phyloP scores from a whole-genome alignment of 1,139 yeast genomes.

The Yamadazyma friedrichii region DNA sequence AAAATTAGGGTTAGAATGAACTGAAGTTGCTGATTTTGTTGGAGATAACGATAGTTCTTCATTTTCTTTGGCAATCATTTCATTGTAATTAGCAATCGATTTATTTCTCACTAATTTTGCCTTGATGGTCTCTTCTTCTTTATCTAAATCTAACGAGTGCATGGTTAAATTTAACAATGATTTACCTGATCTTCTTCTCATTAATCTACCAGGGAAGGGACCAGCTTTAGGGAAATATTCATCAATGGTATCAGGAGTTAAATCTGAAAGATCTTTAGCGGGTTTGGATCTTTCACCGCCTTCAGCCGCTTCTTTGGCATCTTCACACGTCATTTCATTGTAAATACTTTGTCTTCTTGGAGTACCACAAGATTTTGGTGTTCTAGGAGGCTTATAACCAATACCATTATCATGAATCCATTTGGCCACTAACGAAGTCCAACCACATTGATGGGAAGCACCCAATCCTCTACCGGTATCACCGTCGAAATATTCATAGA shows the following conservation, averaged over 20 bases:
- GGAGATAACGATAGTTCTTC: conserved; percentile 29
- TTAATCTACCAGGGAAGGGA: conserved; percentile 55
- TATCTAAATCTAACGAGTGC: conserved; percentile 62
- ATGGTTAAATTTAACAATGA: conserved; percentile 68
- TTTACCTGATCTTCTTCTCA: conserved; percentile 70
- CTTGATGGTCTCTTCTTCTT: conserved; percentile 47
- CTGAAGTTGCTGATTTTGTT: conserved; percentile 34
- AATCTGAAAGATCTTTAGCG: conserved; percentile 12
- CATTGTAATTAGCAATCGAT: conserved; percentile 17
- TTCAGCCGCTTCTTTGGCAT: conserved; percentile 5
- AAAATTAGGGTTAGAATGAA: conserved; percentile 29
- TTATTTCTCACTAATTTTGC: conserved; percentile 18
- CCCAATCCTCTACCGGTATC: conserved; percentile 96
- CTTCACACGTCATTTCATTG: conserved; percentile 17
- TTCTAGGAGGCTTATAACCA: conserved; percentile 53
- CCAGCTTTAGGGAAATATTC: conserved; percentile 43
- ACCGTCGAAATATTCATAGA: conserved; percentile 91
- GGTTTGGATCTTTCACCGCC: background rate
- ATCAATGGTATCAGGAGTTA: conserved; percentile 35
- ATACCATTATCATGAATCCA: conserved; percentile 91
- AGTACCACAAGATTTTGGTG: conserved; percentile 48
- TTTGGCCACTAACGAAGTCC: conserved; percentile 95
- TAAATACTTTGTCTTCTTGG: conserved; percentile 29
- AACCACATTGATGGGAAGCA: conserved; percentile 94
- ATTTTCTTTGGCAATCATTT: conserved; percentile 22